These are phyloP conservation scores for Saccharomycopsis oosterbeekiorum DNA, from an alignment of 805 yeast species.

Conservation along the genomic window DNA sequence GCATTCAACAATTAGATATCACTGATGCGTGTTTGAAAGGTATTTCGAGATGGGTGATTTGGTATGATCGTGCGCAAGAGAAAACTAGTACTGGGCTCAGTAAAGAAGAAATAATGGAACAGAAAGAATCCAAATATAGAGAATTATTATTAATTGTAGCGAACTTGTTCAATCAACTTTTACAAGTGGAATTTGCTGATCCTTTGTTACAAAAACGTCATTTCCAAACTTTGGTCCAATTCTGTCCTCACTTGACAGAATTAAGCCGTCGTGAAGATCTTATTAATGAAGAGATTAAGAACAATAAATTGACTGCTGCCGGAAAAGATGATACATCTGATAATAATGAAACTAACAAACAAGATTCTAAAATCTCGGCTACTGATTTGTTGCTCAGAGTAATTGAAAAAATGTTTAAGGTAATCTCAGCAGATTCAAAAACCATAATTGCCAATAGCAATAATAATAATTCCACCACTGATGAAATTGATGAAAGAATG, in stretches of 20 bases:
- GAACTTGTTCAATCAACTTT: constrained; percentile 59
- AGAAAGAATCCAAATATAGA: constrained; percentile 40
- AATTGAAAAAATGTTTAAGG: constrained; percentile 68
- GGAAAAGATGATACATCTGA: neutral
- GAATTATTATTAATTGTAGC: constrained; percentile 50
- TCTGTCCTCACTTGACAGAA: constrained; percentile 53
- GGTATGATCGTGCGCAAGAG: constrained; percentile 59
- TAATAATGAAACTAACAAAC: neutral
- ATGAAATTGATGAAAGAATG: constrained; percentile 56
- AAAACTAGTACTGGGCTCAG: constrained; percentile 28
- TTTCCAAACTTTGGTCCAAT: constrained; percentile 87
- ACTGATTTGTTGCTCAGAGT: constrained; percentile 58
- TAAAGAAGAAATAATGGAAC: neutral
- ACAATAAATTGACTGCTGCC: constrained; percentile 22
- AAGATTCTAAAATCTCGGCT: constrained; percentile 26
- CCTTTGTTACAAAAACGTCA: constrained; percentile 77
- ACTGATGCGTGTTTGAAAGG: constrained; percentile 90
- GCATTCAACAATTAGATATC: constrained; percentile 72
- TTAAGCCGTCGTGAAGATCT: neutral
- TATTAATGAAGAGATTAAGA: constrained; percentile 45
- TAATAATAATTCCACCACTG: constrained; percentile 68
- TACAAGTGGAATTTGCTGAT: constrained; percentile 66
- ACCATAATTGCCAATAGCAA: constrained; percentile 43
- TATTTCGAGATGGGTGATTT: constrained; percentile 87
- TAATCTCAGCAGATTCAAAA: neutral